A percentile compares a stretch with the other conserved stretches of the same genome.
These are phyloP conservation scores for Trametes versicolor DNA, from an alignment of 1,284 basidiomycete genomes.

Conservation along the genomic window DNA sequence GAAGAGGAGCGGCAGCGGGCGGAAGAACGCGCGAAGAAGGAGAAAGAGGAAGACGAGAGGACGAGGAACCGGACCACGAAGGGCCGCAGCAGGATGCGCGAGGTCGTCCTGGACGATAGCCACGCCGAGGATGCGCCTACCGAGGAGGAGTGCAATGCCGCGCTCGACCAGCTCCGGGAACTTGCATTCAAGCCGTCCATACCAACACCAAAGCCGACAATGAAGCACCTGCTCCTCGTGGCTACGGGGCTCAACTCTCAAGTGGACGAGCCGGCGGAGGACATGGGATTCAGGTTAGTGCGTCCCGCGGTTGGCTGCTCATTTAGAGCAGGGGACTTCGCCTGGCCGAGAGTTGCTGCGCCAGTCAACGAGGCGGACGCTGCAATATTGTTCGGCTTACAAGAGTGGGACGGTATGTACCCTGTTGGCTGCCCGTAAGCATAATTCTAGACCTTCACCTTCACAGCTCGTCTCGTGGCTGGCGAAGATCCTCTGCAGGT, in stretches of 20 bases:
- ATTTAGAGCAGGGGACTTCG: conserved; percentile 55
- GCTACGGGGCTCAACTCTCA: conserved; percentile 49
- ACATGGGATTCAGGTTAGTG: conserved; percentile 53
- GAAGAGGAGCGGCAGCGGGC: conserved; percentile 26
- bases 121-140: conserved; percentile 26
- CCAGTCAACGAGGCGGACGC: conserved; percentile 41
- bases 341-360: conserved; percentile 48
- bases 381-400: conserved; percentile 57
- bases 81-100: conserved; percentile 32
- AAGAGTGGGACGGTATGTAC: conserved; percentile 59
- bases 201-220: conserved; percentile 42
- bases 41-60: conserved; percentile 38
- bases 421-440: neutral
- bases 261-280: conserved; percentile 46
- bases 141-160: conserved; percentile 22
- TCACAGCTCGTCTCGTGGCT: conserved; percentile 25
- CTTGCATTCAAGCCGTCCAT: conserved; percentile 36
- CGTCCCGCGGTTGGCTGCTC: conserved; percentile 54
- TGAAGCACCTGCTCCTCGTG: conserved; percentile 61
- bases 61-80: conserved; percentile 22
- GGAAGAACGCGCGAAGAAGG: conserved; percentile 33
- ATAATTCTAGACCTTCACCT: conserved; percentile 1
- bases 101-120: conserved; percentile 26
- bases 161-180: conserved; percentile 45
- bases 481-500: conserved; percentile 46